Conservation (phyloP, 805 yeast species). For the Jamesozyma gamospora region DNA sequence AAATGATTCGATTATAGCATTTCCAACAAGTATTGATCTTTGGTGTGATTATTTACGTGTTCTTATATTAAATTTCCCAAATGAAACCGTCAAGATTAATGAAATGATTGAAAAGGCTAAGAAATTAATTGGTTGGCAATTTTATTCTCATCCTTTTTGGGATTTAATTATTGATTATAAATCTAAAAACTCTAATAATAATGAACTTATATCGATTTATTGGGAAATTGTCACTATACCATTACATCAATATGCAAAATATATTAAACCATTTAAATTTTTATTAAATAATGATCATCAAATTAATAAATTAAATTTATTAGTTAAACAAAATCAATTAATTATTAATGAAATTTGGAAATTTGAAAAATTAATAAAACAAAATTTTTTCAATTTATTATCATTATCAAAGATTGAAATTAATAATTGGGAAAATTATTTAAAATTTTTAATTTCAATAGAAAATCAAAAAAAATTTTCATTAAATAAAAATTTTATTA, state of each 20-base stretch:
- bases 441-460: constrained; percentile 48
- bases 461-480: constrained; percentile 20
- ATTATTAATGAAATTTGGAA: constrained; percentile 57
- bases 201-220: constrained; percentile 34
- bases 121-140: constrained; percentile 52
- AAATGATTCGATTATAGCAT: constrained; percentile 35
- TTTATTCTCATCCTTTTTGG: constrained; percentile 75
- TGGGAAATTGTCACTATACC: constrained; percentile 48
- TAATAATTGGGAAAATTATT: constrained; percentile 52
- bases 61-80: constrained; percentile 34
- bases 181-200: constrained; percentile 28
- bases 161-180: constrained; percentile 63
- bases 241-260: constrained; percentile 76
- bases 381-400: constrained; percentile 45
- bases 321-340: constrained; percentile 35
- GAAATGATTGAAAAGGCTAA: constrained; percentile 41
- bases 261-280: constrained; percentile 42
- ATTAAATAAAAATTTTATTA: constrained; percentile 28
- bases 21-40: constrained; percentile 51
- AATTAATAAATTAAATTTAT: constrained; percentile 31
- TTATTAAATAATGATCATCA: constrained; percentile 12
- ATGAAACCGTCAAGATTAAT: constrained; percentile 29
- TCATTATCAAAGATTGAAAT: constrained; percentile 37
- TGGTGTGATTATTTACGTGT: constrained; percentile 62
- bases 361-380: constrained; percentile 55